A percentile compares a stretch with the other conserved stretches of the same genome.
These are phyloP conservation scores for Parathielavia appendiculata DNA, from an alignment of 495 filamentous ascomycete genomes.

Conservation along the genomic window DNA sequence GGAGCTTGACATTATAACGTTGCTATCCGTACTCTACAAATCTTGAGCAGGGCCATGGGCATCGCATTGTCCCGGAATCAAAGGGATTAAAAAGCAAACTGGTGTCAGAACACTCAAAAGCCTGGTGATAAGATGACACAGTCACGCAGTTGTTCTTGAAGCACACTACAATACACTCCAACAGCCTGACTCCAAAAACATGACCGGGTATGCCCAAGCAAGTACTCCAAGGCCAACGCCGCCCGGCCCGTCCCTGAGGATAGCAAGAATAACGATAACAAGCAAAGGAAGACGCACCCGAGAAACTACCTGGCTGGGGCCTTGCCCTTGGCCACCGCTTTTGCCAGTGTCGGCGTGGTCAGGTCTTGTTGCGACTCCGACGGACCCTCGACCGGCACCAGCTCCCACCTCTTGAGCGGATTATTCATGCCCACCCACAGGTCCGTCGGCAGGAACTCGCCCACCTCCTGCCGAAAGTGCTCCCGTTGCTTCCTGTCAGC, in stretches of 20 bases:
- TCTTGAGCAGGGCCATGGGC: no score
- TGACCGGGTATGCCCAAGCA: background rate
- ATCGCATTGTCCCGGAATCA: no score
- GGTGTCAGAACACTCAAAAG: background rate
- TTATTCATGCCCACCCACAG: conserved; percentile 71
- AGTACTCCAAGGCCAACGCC: conserved; percentile 4
- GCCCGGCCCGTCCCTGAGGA: background rate
- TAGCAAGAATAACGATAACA: background rate
- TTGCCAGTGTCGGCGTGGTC: conserved; percentile 21
- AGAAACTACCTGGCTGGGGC: background rate
- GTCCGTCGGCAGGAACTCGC: conserved; percentile 80
- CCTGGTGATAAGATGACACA: background rate
- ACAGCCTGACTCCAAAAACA: background rate
- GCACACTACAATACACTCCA: background rate
- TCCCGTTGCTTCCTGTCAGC: conserved; percentile 71
- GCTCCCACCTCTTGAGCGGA: conserved; percentile 38
- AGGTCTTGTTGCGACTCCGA: conserved; percentile 10
- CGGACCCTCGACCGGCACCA: conserved; percentile 32
- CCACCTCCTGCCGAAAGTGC: conserved; percentile 72
- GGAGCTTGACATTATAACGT: no score
- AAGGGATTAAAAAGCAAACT: background rate
- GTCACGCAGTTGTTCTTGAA: background rate
- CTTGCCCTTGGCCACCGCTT: conserved; percentile 4
- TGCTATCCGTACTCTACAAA: no score
- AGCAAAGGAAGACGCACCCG: background rate